Conservation (phyloP, 768 basidiomycete species). For the Russula lepida region DNA sequence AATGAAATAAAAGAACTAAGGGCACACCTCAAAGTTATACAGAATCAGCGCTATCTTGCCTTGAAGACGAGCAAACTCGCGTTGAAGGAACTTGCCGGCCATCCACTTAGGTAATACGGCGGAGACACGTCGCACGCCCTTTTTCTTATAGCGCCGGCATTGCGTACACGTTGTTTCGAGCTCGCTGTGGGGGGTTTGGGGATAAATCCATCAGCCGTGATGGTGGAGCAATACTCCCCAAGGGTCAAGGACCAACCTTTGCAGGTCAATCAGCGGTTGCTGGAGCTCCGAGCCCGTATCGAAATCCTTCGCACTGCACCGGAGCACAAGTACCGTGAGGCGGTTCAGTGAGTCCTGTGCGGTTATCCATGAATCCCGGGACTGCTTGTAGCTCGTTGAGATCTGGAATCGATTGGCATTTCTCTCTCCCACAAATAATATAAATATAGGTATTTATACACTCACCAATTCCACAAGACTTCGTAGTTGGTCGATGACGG, state of each 20-base stretch:
- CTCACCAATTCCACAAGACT: slow-evolving; percentile 7
- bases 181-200: background rate
- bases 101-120: slow-evolving; percentile 12
- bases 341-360: background rate
- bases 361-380: background rate
- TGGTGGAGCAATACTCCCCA: background rate
- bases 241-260: background rate
- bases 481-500: slow-evolving; percentile 7
- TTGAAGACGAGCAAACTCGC: background rate
- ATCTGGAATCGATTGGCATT: background rate
- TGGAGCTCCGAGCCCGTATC: slow-evolving; percentile 2
- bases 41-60: background rate
- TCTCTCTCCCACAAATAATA: no score
- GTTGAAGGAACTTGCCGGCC: slow-evolving; percentile 1
- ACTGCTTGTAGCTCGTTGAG: slow-evolving; percentile 6
- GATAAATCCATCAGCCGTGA: background rate
- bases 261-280: background rate
- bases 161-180: background rate
- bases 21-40: slow-evolving; percentile 3
- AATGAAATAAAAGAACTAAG: background rate
- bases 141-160: slow-evolving; percentile 7
- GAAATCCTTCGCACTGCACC: background rate
- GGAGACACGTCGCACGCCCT: background rate
- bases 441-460: background rate
- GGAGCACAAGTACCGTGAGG: slow-evolving; percentile 1